Conservation (phyloP, 2,329 filamentous ascomycete species). For the Cercospora canescens region DNA sequence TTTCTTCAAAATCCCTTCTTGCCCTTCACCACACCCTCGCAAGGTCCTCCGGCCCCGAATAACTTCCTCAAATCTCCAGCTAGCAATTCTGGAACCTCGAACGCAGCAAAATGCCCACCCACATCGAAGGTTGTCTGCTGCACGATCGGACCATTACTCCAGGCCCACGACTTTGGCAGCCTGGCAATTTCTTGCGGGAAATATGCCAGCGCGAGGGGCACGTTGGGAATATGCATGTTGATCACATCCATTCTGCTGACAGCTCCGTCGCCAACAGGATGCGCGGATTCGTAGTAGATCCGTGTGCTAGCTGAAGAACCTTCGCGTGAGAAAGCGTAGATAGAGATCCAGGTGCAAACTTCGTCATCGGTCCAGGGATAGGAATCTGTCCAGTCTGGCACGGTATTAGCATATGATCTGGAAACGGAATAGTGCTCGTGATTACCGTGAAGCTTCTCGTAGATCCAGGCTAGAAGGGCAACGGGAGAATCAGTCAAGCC, state of each 20-base stretch:
- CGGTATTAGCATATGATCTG: background rate
- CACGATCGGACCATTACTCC: conserved; percentile 14
- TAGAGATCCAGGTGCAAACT: conserved; percentile 27
- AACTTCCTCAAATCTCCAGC: conserved; percentile 14
- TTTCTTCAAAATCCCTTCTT: conserved; percentile 6
- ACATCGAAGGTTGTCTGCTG: conserved; percentile 17
- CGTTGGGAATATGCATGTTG: conserved; percentile 12
- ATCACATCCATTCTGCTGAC: conserved; percentile 16
- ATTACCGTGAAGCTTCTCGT: conserved; percentile 22
- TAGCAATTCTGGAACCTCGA: conserved; percentile 12
- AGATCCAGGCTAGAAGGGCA: conserved; percentile 26
- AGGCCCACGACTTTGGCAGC: conserved; percentile 16
- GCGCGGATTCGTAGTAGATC: conserved; percentile 16
- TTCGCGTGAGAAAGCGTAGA: conserved; percentile 15
- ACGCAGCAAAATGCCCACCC: conserved; percentile 18
- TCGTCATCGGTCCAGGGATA: conserved; percentile 31
- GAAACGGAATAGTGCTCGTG: background rate
- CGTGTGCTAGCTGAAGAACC: conserved; percentile 10
- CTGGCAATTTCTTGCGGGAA: conserved; percentile 14
- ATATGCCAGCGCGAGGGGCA: conserved; percentile 10
- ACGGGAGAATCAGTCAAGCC: conserved; percentile 26
- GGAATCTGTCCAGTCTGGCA: conserved; percentile 30
- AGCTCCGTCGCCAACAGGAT: conserved; percentile 8
- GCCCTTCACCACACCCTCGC: conserved; percentile 6
- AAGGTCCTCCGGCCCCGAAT: conserved; percentile 8